Evolutionary conservation across 768 basidiomycete genomes (phyloP).

Genomic region (Dentipellis fragilis): DNA sequence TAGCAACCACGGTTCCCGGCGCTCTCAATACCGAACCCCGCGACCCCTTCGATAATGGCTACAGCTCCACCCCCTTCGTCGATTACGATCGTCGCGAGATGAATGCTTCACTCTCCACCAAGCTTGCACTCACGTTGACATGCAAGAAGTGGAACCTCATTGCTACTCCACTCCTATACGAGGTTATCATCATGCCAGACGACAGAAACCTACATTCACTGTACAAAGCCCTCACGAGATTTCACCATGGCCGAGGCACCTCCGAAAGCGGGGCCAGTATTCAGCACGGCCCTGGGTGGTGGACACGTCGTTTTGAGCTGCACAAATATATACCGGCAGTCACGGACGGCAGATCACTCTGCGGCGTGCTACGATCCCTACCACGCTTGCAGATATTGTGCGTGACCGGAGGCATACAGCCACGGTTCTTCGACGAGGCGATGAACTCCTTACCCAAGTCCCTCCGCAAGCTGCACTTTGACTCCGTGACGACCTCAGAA

Average conservation of each 20-base stretch:
- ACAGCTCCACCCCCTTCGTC: background rate
- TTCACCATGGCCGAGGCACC: background rate
- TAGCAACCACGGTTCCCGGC: background rate
- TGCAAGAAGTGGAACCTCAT: background rate
- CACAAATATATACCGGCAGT: background rate
- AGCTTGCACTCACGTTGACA: background rate
- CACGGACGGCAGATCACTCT: background rate
- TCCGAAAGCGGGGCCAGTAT: background rate
- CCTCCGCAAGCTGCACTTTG: background rate
- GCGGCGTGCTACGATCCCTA: background rate
- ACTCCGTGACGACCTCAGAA: background rate
- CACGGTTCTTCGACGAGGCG: background rate
- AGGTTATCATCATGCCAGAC: background rate
- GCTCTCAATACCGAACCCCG: background rate
- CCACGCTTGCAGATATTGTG: background rate
- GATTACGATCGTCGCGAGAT: background rate
- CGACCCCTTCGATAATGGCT: background rate
- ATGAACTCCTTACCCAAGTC: background rate
- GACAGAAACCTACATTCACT: background rate
- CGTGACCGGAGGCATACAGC: background rate
- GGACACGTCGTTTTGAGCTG: background rate
- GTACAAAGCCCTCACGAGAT: background rate
- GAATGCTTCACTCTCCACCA: background rate
- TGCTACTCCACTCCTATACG: background rate
- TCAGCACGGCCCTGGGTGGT: background rate